Evolutionary conservation across 2,329 filamentous ascomycete species (phyloP).

Genomic region (Fusarium avenaceum): DNA sequence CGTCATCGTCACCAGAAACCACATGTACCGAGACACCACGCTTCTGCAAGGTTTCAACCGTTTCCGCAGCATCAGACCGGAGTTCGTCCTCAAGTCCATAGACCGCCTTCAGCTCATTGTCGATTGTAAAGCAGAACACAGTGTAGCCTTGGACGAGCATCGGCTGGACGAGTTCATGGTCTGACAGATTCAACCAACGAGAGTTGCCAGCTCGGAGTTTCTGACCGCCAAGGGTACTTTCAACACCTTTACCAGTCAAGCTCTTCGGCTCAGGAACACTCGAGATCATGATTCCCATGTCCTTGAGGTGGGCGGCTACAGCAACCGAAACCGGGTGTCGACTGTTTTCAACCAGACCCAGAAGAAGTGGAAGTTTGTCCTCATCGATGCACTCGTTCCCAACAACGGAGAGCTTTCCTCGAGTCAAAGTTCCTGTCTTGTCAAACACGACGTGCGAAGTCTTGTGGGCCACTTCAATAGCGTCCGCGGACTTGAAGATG

Average conservation of each 20-base stretch:
- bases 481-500: constrained; percentile 76
- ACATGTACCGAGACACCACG: constrained; percentile 61
- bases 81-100: constrained; percentile 63
- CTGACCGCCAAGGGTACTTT: constrained; percentile 50
- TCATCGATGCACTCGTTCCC: constrained; percentile 13
- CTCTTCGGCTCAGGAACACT: constrained; percentile 53
- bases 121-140: constrained; percentile 62
- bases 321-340: constrained; percentile 68
- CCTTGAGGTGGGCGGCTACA: constrained; percentile 58
- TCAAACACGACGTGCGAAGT: constrained; percentile 79
- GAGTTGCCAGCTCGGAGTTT: constrained; percentile 64
- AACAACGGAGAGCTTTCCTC: constrained; percentile 64
- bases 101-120: constrained; percentile 54
- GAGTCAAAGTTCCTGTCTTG: constrained; percentile 83
- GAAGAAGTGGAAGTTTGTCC: constrained; percentile 40
- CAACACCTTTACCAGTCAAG: constrained; percentile 62
- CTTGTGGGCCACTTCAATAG: constrained; percentile 73
- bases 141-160: constrained; percentile 57
- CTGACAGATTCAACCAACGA: constrained; percentile 59
- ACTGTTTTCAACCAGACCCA: constrained; percentile 56
- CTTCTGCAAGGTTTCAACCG: constrained; percentile 54
- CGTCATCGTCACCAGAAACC: constrained; percentile 67
- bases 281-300: constrained; percentile 12
- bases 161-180: constrained; percentile 51
- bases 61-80: constrained; percentile 57